Conservation (phyloP, 768 basidiomycete genomes). For the Stropharia rugosoannulata region DNA sequence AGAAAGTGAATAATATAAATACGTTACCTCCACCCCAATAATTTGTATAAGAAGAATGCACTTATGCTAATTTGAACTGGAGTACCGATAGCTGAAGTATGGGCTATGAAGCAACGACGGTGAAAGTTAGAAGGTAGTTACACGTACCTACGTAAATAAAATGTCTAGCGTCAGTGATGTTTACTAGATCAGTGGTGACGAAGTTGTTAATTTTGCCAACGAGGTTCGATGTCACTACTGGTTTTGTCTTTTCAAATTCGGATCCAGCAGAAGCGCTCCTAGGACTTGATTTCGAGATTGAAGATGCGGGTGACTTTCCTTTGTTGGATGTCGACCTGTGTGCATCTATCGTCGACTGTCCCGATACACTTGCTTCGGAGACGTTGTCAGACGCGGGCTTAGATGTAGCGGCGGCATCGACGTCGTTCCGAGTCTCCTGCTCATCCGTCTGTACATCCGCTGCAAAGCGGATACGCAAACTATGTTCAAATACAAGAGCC, state of each 20-base stretch:
- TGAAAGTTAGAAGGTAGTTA: background rate
- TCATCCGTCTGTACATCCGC: slow-evolving; percentile 25
- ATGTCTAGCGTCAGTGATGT: slow-evolving; percentile 33
- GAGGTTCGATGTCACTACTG: slow-evolving; percentile 33
- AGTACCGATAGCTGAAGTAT: slow-evolving; percentile 28
- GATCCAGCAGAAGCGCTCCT: background rate
- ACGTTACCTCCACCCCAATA: slow-evolving; percentile 44
- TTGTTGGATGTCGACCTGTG: background rate
- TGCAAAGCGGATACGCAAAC: slow-evolving; percentile 62
- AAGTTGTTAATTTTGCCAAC: slow-evolving; percentile 79
- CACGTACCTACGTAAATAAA: slow-evolving; percentile 27
- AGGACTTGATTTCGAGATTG: background rate
- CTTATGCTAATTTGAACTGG: slow-evolving; percentile 40
- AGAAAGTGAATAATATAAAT: background rate
- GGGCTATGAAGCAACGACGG: background rate
- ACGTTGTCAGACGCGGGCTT: background rate
- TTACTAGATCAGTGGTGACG: slow-evolving; percentile 58
- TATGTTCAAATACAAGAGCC: slow-evolving; percentile 42
- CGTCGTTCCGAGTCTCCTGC: background rate
- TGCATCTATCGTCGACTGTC: background rate
- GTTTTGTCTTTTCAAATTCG: slow-evolving; percentile 16
- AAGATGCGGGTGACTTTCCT: background rate
- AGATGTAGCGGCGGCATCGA: background rate
- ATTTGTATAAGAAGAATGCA: slow-evolving; percentile 40
- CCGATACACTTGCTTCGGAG: background rate